Percentiles rank a stretch among this genome's conserved stretches.
These are phyloP conservation scores for Aspergillus intermedius DNA, from an alignment of 2,329 filamentous ascomycete species.

Conservation along the genomic window DNA sequence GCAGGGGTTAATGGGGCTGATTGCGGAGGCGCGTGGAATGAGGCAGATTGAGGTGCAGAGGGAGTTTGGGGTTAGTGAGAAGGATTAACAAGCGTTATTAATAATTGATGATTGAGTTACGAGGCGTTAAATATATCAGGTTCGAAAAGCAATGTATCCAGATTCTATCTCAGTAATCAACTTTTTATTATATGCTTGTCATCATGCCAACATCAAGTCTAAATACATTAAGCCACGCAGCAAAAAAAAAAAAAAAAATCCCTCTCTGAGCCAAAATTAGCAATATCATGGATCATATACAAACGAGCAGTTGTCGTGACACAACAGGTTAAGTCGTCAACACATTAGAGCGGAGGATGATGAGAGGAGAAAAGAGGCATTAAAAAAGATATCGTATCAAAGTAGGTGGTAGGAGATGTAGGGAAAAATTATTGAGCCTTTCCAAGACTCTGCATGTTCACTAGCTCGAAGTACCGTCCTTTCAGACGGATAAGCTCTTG, in stretches of 20 bases:
- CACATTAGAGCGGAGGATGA: background rate
- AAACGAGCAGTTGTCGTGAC: too few relatives aligned
- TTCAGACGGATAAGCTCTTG: constrained; percentile 61
- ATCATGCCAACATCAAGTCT: too few relatives aligned
- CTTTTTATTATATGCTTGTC: too few relatives aligned
- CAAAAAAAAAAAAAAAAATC: too few relatives aligned
- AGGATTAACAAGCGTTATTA: constrained; percentile 23
- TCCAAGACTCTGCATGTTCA: constrained; percentile 71
- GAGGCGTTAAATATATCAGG: background rate
- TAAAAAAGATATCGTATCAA: background rate
- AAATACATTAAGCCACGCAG: too few relatives aligned
- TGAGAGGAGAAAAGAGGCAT: background rate
- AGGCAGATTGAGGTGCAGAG: constrained; percentile 41
- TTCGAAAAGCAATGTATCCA: background rate
- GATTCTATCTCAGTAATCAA: too few relatives aligned
- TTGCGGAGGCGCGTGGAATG: constrained; percentile 58
- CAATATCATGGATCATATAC: too few relatives aligned
- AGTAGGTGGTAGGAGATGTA: background rate
- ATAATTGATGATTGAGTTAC: background rate
- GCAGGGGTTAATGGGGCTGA: constrained; percentile 58
- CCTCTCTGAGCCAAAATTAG: too few relatives aligned
- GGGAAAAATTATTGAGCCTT: constrained; percentile 38
- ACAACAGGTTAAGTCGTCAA: background rate
- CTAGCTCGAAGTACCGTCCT: constrained; percentile 70
- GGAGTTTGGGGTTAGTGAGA: constrained; percentile 33